Percentiles rank a stretch among this genome's conserved stretches.
These are phyloP conservation scores for Axilococcus clingmanii DNA, from an alignment of 139 green algal species.

Conservation along the genomic window DNA sequence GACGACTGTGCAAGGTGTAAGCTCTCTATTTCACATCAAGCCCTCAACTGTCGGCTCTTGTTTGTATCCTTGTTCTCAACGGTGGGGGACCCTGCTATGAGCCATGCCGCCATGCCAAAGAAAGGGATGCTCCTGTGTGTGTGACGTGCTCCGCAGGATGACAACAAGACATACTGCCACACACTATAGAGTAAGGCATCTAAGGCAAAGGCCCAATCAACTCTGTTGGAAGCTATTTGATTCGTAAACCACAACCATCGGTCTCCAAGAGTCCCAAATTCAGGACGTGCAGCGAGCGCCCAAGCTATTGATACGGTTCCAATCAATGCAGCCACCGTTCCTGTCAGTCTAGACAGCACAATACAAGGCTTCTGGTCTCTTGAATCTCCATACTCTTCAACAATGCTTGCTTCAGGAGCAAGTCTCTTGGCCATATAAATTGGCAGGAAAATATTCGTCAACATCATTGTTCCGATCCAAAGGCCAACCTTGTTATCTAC, in stretches of 20 bases:
- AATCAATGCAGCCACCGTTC: conserved; percentile 15
- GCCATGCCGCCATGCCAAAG: conserved; percentile 56
- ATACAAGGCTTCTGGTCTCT: not conserved
- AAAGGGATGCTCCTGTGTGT: conserved; percentile 58
- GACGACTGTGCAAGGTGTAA: too few relatives aligned
- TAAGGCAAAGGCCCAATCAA: conserved; percentile 74
- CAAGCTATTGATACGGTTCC: conserved; percentile 56
- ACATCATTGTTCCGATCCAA: conserved; percentile 61
- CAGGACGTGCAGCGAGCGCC: conserved; percentile 44
- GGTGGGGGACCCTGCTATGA: too few relatives aligned
- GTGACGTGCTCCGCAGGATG: conserved; percentile 14
- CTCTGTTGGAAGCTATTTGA: conserved; percentile 34
- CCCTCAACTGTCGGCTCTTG: too few relatives aligned
- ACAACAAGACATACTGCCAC: conserved; percentile 64
- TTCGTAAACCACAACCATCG: conserved; percentile 34
- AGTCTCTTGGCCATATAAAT: conserved; percentile 61
- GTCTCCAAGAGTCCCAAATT: conserved; percentile 46
- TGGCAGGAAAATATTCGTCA: conserved; percentile 77
- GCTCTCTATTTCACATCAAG: too few relatives aligned
- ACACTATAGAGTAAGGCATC: conserved; percentile 62
- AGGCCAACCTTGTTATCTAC: conserved; percentile 17
- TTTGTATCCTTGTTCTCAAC: conserved; percentile 1
- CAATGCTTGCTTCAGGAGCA: conserved; percentile 21
- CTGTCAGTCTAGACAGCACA: conserved; percentile 6
- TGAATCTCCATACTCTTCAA: not conserved